Conservation (phyloP, 805 yeast species). For the Candida oleophila region DNA sequence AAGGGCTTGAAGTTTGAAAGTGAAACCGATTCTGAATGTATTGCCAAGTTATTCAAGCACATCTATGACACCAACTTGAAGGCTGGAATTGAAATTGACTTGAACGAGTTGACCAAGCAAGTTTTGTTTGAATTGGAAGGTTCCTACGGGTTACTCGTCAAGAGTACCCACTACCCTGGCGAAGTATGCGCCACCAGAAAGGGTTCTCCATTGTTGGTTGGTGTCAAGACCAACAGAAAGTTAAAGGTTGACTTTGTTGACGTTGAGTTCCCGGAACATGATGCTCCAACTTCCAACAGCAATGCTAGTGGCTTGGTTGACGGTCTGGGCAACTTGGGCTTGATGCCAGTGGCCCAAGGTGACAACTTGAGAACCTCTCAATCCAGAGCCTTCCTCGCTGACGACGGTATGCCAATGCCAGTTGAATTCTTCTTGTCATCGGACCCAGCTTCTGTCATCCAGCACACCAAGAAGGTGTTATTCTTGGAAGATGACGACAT, state of each 20-base stretch:
- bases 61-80: constrained; percentile 73
- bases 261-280: constrained; percentile 86
- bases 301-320: constrained; percentile 5
- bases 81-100: constrained; percentile 79
- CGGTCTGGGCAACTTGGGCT: constrained; percentile 25
- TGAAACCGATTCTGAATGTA: constrained; percentile 97
- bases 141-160: constrained; percentile 93
- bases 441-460: constrained; percentile 94
- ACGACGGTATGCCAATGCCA: constrained; percentile 89
- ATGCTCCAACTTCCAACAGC: constrained; percentile 17
- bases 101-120: constrained; percentile 88
- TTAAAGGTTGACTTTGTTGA: constrained; percentile 97
- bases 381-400: constrained; percentile 94
- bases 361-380: constrained; percentile 80
- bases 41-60: constrained; percentile 92
- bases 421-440: constrained; percentile 95
- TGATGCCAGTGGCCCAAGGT: constrained; percentile 53
- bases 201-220: constrained; percentile 96
- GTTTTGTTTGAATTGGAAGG: constrained; percentile 94
- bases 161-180: constrained; percentile 89
- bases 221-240: constrained; percentile 94
- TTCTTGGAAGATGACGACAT: constrained; percentile 97
- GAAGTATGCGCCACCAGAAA: constrained; percentile 96
- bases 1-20: constrained; percentile 85
- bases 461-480: constrained; percentile 95